Evolutionary conservation across 1,139 yeast species (phyloP).

Genomic region (Nakaseomyces nivariensis): DNA sequence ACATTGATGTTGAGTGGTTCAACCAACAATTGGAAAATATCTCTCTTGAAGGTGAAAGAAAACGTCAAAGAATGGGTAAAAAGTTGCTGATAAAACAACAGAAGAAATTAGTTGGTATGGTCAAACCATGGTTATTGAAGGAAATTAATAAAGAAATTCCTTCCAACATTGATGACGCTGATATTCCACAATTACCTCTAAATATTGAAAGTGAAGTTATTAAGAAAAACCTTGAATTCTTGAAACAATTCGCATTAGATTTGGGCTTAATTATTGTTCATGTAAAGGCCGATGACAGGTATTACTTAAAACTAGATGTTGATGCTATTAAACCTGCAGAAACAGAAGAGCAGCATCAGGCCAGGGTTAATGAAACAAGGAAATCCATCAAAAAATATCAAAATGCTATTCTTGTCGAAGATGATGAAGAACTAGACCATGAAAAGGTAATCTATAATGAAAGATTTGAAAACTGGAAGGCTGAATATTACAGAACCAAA

Average conservation of each 20-base stretch:
- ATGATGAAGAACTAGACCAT: conserved; percentile 51
- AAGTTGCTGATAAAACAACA: conserved; percentile 62
- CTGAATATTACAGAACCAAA: conserved; percentile 68
- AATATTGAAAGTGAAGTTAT: conserved; percentile 34
- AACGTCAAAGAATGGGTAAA: conserved; percentile 57
- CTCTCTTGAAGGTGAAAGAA: conserved; percentile 61
- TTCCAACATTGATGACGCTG: conserved; percentile 31
- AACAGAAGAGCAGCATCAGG: conserved; percentile 50
- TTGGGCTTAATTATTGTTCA: conserved; percentile 59
- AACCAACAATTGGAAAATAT: conserved; percentile 74
- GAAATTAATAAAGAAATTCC: conserved; percentile 30
- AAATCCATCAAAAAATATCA: conserved; percentile 55
- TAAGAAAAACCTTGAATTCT: conserved; percentile 46
- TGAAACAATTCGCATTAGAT: conserved; percentile 54
- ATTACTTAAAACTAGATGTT: conserved; percentile 52
- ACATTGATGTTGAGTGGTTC: conserved; percentile 87
- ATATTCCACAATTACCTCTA: conserved; percentile 41
- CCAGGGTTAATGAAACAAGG: conserved; percentile 34
- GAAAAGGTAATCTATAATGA: conserved; percentile 58
- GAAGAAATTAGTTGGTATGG: conserved; percentile 44
- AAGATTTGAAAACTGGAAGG: conserved; percentile 76
- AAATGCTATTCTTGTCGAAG: conserved; percentile 54
- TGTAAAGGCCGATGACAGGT: conserved; percentile 44
- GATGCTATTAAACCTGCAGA: conserved; percentile 65
- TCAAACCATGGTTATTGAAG: conserved; percentile 62